phyloP scores from a whole-genome alignment of 2,329 filamentous ascomycete genomes.

The Aspergillus sp. region DNA sequence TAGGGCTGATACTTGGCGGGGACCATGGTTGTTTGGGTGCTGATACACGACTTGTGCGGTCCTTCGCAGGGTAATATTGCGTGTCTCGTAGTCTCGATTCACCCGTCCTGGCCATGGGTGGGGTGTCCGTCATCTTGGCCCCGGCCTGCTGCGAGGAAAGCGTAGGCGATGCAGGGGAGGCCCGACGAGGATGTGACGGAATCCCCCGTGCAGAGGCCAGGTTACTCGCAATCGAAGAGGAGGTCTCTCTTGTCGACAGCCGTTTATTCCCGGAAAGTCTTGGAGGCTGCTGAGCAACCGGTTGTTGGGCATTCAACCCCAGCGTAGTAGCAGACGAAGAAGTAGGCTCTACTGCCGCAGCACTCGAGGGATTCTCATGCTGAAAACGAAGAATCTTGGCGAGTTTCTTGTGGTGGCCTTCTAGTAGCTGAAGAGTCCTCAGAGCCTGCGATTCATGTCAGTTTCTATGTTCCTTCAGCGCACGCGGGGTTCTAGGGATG shows the following conservation, averaged over 20 bases:
- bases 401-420: slow-evolving; percentile 78
- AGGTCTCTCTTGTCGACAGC: slow-evolving; percentile 59
- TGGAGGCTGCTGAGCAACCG: slow-evolving; percentile 24
- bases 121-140: slow-evolving; percentile 58
- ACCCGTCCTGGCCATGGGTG: slow-evolving; percentile 34
- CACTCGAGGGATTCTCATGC: slow-evolving; percentile 42
- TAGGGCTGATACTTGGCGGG: slow-evolving; percentile 27
- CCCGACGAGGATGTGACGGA: slow-evolving; percentile 46
- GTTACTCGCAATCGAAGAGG: slow-evolving; percentile 75
- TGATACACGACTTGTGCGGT: slow-evolving; percentile 17
- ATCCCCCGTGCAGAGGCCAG: slow-evolving; percentile 81
- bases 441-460: slow-evolving; percentile 59
- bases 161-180: slow-evolving; percentile 63
- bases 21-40: slow-evolving; percentile 28
- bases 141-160: slow-evolving; percentile 67
- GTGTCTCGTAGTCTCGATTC: slow-evolving; percentile 21
- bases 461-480: neutral
- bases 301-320: slow-evolving; percentile 11
- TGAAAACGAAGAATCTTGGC: slow-evolving; percentile 73
- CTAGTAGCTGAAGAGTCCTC: slow-evolving; percentile 74
- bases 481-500: slow-evolving; percentile 1
- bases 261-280: slow-evolving; percentile 36
- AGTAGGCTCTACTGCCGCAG: slow-evolving; percentile 8
- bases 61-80: slow-evolving; percentile 16
- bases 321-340: slow-evolving; percentile 5